Conservation (phyloP, 768 basidiomycete genomes). For the Ramaria rubella region DNA sequence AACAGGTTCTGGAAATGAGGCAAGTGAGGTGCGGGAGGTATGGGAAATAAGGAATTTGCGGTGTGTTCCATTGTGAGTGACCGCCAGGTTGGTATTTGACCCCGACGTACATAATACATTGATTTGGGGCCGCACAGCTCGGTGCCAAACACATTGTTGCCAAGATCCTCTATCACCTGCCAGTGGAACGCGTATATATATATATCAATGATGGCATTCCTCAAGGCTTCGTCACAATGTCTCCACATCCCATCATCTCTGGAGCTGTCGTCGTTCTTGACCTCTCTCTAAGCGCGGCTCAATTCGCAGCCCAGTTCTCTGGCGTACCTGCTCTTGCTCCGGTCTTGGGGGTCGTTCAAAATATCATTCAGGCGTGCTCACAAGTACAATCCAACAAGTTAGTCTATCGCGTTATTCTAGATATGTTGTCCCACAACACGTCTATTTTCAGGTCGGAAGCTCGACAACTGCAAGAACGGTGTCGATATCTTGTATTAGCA, state of each 20-base stretch:
- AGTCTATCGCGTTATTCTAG: no score
- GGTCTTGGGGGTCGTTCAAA: conserved; percentile 35
- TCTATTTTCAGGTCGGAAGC: conserved; percentile 34
- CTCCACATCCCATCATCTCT: conserved; percentile 12
- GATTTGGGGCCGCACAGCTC: not conserved
- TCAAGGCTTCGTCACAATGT: not conserved
- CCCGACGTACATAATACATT: not conserved
- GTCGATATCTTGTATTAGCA: conserved; percentile 35
- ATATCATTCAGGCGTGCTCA: conserved; percentile 41
- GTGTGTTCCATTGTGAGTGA: conserved; percentile 23
- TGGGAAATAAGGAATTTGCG: conserved; percentile 33
- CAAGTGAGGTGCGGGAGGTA: conserved; percentile 39
- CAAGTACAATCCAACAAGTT: conserved; percentile 45
- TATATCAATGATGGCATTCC: not conserved
- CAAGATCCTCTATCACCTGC: conserved; percentile 1
- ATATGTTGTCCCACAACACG: conserved; percentile 1
- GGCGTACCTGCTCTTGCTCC: conserved; percentile 44
- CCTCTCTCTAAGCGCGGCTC: conserved; percentile 23
- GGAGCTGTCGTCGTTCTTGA: not conserved
- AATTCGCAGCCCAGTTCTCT: conserved; percentile 40
- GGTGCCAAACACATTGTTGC: not conserved
- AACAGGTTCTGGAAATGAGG: conserved; percentile 51
- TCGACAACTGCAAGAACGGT: conserved; percentile 40
- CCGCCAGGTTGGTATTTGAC: no score
- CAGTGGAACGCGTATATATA: not conserved